Evolutionary conservation across 1,139 yeast species (phyloP).

Genomic region (Saccharomyces pastorianus): DNA sequence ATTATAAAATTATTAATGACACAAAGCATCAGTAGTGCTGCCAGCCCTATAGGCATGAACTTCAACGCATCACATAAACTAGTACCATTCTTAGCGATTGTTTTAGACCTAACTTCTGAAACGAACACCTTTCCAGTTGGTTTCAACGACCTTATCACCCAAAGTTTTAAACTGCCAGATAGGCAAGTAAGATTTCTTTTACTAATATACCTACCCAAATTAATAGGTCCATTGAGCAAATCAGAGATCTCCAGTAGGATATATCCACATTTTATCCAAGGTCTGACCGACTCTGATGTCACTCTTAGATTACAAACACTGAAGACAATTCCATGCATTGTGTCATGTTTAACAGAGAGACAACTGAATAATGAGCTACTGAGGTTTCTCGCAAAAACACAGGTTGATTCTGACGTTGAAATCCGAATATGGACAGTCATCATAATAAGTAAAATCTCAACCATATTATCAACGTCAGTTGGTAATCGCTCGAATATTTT

Average conservation of each 20-base stretch:
- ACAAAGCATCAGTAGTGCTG: conserved; percentile 13
- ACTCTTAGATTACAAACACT: conserved; percentile 75
- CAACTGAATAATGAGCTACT: conserved; percentile 82
- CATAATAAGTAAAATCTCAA: conserved; percentile 63
- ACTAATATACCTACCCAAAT: conserved; percentile 54
- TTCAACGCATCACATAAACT: conserved; percentile 26
- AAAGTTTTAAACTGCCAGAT: conserved; percentile 60
- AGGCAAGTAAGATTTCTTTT: conserved; percentile 68
- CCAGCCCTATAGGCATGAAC: background rate
- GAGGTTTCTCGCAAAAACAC: conserved; percentile 77
- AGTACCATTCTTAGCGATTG: conserved; percentile 21
- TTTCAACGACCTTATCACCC: conserved; percentile 57
- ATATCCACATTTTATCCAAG: conserved; percentile 61
- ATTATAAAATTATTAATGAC: conserved; percentile 29
- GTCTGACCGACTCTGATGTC: conserved; percentile 78
- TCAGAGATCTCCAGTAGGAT: conserved; percentile 58
- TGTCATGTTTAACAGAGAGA: conserved; percentile 64
- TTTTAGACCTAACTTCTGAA: conserved; percentile 18
- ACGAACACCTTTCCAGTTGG: conserved; percentile 34
- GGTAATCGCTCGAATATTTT: conserved; percentile 53
- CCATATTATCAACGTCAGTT: conserved; percentile 49
- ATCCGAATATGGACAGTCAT: conserved; percentile 82
- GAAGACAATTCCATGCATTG: conserved; percentile 55
- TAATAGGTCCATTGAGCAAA: conserved; percentile 45
- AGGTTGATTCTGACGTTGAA: conserved; percentile 74